Percentiles rank a stretch among this genome's conserved stretches.
Evolutionary conservation across 2,329 filamentous ascomycete species (phyloP).

Genomic region (Exophiala xenobiotica): DNA sequence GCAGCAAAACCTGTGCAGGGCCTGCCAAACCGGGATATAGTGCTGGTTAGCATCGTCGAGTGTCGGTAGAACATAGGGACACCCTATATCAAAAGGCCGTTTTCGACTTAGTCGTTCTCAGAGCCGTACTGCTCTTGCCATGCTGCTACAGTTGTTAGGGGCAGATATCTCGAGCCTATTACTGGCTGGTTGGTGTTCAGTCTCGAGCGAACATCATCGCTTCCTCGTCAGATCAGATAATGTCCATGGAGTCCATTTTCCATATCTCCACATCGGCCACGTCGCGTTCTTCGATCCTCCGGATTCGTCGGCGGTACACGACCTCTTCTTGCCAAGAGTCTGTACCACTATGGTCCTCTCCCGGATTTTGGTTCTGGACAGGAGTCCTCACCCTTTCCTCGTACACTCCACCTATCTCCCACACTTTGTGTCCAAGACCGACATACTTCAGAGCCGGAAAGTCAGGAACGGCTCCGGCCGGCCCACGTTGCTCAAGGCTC

Average conservation of each 20-base stretch:
- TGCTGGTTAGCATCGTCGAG: too few species aligned
- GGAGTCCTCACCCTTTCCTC: constrained; percentile 18
- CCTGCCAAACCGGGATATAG: too few species aligned
- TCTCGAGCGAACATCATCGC: too few species aligned
- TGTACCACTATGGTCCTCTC: constrained; percentile 3
- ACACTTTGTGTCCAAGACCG: constrained; percentile 23
- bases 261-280: constrained; percentile 46
- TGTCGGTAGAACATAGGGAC: too few species aligned
- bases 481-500: neutral
- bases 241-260: constrained; percentile 43
- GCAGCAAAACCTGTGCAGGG: too few species aligned
- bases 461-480: constrained; percentile 1
- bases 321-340: constrained; percentile 28
- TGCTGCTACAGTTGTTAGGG: too few species aligned
- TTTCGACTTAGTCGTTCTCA: too few species aligned
- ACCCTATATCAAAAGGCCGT: too few species aligned
- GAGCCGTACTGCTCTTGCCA: too few species aligned
- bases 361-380: constrained; percentile 2
- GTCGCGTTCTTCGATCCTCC: constrained; percentile 42
- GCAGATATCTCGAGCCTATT: too few species aligned
- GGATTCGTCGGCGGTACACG: constrained; percentile 37
- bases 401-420: constrained; percentile 16
- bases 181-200: too few species aligned
- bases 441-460: constrained; percentile 22
- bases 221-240: constrained; percentile 18